Percentiles rank a stretch among this genome's conserved stretches.
phyloP scores from a whole-genome alignment of 2,329 filamentous ascomycete species.

The Aureobasidium sp. region DNA sequence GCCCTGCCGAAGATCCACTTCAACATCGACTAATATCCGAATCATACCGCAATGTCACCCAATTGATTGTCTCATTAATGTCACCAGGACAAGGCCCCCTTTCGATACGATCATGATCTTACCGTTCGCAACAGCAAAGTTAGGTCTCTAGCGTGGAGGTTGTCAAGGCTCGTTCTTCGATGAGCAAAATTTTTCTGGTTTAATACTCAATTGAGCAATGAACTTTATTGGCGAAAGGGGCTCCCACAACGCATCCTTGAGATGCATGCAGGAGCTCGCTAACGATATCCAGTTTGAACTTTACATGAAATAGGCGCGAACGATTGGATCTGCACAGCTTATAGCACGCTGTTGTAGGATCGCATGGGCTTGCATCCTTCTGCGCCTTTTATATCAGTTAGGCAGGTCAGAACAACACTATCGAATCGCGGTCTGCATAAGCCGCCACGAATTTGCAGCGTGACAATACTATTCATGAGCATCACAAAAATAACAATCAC shows the following conservation, averaged over 20 bases:
- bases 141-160: background rate
- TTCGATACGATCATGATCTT: background rate
- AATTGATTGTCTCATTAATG: slow-evolving; percentile 3
- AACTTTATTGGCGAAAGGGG: background rate
- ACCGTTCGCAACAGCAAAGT: slow-evolving; percentile 1
- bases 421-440: background rate
- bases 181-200: background rate
- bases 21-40: background rate
- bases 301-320: background rate
- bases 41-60: background rate
- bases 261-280: background rate
- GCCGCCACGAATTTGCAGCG: background rate
- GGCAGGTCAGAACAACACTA: background rate
- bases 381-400: background rate
- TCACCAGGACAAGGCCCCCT: background rate
- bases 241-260: background rate
- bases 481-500: background rate
- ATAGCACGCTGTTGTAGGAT: background rate
- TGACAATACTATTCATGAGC: background rate
- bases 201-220: background rate
- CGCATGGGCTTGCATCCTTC: background rate
- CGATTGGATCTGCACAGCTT: background rate
- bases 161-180: background rate
- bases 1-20: background rate
- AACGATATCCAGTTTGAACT: background rate